A percentile compares a stretch with the other conserved stretches of the same genome.
phyloP scores from a whole-genome alignment of 1,284 basidiomycete species.

The Veloporphyrellus conicus region DNA sequence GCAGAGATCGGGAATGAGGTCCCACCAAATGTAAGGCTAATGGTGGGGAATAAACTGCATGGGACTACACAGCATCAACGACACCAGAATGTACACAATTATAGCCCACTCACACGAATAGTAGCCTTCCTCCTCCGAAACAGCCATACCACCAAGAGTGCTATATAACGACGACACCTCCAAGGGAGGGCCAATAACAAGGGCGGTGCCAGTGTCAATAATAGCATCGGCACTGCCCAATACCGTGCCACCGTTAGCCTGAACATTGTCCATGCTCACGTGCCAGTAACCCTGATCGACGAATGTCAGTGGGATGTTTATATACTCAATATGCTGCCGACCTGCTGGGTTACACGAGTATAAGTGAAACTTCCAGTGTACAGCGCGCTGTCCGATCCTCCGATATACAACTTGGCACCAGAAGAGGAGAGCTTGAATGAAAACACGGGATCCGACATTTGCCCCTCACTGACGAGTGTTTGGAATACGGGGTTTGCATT shows the following conservation, averaged over 20 bases:
- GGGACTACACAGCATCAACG: slow-evolving; percentile 7
- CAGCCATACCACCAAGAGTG: slow-evolving; percentile 5
- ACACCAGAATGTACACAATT: background rate
- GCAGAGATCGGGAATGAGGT: slow-evolving; percentile 7
- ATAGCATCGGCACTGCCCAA: slow-evolving; percentile 29
- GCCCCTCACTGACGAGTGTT: slow-evolving; percentile 20
- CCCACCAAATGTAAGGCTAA: slow-evolving; percentile 10
- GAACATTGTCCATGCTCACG: slow-evolving; percentile 35
- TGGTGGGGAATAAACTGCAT: slow-evolving; percentile 13
- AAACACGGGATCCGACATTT: slow-evolving; percentile 29
- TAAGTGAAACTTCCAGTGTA: slow-evolving; percentile 19
- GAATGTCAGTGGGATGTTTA: background rate
- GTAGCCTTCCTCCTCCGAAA: background rate
- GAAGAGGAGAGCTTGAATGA: slow-evolving; percentile 35
- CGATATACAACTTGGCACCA: slow-evolving; percentile 37
- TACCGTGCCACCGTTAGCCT: slow-evolving; percentile 20
- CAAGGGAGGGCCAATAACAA: slow-evolving; percentile 36
- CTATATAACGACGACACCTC: slow-evolving; percentile 5
- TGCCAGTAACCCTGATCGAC: slow-evolving; percentile 41
- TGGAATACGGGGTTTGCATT: slow-evolving; percentile 21
- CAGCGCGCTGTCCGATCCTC: slow-evolving; percentile 26
- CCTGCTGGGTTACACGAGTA: slow-evolving; percentile 31
- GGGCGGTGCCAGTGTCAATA: slow-evolving; percentile 48
- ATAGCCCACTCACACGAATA: slow-evolving; percentile 9
- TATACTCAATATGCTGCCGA: background rate